Evolutionary conservation across 163 green algal genomes (phyloP).

Genomic region (Picocystis sp.): DNA sequence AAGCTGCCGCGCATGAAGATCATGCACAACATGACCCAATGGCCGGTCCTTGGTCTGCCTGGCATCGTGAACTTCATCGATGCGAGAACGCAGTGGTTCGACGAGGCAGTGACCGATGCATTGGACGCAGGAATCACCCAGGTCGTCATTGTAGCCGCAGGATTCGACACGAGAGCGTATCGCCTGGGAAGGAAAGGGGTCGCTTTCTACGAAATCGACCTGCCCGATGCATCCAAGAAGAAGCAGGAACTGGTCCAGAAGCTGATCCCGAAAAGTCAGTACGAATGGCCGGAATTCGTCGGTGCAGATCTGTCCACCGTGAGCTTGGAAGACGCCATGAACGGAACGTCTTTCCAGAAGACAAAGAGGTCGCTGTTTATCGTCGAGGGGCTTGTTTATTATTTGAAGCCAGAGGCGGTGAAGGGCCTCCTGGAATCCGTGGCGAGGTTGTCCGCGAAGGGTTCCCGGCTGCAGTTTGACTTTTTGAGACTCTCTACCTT

Average conservation of each 20-base stretch:
- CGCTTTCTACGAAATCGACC: conserved; percentile 37
- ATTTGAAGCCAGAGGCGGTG: conserved; percentile 24
- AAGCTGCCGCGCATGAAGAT: conserved; percentile 5
- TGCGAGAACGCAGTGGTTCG: conserved; percentile 50
- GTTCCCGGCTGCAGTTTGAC: conserved; percentile 37
- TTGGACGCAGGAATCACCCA: conserved; percentile 31
- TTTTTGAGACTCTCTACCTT: conserved; percentile 35
- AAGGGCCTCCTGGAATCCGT: conserved; percentile 23
- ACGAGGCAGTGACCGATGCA: conserved; percentile 23
- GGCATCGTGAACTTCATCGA: conserved; percentile 50
- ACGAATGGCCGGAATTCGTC: conserved; percentile 27
- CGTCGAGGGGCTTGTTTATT: conserved; percentile 50
- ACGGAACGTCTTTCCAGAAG: conserved; percentile 4
- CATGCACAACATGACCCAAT: conserved; percentile 1
- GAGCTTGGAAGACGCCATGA: conserved; percentile 27
- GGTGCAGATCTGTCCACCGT: conserved; percentile 32
- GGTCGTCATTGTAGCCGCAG: conserved; percentile 44
- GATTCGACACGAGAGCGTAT: conserved; percentile 50
- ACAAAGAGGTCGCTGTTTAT: conserved; percentile 30
- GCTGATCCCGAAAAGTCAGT: conserved; percentile 19
- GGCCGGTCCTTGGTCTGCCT: conserved; percentile 22
- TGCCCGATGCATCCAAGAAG: conserved; percentile 26
- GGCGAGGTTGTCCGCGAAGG: conserved; percentile 17
- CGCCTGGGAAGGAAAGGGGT: conserved; percentile 24
- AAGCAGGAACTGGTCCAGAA: conserved; percentile 37